Evolutionary conservation across 2,329 filamentous ascomycete genomes (phyloP).

Genomic region (Colletotrichum gigasporum): DNA sequence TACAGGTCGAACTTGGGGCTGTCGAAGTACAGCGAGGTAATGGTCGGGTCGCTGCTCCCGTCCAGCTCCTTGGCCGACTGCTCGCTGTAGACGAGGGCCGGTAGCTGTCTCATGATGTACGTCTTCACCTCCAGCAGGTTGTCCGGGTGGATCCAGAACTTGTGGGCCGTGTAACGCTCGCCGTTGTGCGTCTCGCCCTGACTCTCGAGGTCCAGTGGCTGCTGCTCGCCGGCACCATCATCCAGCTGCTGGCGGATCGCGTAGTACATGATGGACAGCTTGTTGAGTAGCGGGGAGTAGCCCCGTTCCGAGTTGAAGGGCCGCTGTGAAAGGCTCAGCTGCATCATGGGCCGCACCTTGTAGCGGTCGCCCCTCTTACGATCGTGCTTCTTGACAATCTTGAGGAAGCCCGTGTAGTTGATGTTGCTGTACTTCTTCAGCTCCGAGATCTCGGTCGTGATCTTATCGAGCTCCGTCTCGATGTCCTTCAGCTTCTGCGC

Average conservation of each 20-base stretch:
- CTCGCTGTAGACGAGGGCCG: conserved; percentile 92
- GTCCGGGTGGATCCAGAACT: conserved; percentile 97
- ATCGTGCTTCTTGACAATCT: conserved; percentile 99
- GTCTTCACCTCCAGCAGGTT: conserved; percentile 98
- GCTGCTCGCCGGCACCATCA: conserved; percentile 52
- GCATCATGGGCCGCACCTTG: conserved; percentile 89
- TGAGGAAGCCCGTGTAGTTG: conserved; percentile 98
- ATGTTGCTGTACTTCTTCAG: conserved; percentile 94
- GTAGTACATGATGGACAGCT: conserved; percentile 94
- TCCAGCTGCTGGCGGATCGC: conserved; percentile 89
- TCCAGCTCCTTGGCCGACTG: conserved; percentile 85
- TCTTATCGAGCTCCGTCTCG: conserved; percentile 81
- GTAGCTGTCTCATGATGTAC: conserved; percentile 88
- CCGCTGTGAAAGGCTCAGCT: conserved; percentile 85
- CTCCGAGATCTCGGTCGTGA: conserved; percentile 91
- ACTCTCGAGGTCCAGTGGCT: conserved; percentile 56
- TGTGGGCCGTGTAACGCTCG: conserved; percentile 85
- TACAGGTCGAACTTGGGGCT: conserved; percentile 88
- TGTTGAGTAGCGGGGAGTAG: conserved; percentile 89
- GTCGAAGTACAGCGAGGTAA: conserved; percentile 97
- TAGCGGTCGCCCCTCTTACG: conserved; percentile 88
- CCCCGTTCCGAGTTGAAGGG: conserved; percentile 93
- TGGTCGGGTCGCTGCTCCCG: conserved; percentile 82
- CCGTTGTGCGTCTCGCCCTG: conserved; percentile 68
- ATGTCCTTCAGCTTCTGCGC: conserved; percentile 71